Base-by-base conservation (phyloP, 2,329 filamentous ascomycete species). In the Boeremia exigua region DNA sequence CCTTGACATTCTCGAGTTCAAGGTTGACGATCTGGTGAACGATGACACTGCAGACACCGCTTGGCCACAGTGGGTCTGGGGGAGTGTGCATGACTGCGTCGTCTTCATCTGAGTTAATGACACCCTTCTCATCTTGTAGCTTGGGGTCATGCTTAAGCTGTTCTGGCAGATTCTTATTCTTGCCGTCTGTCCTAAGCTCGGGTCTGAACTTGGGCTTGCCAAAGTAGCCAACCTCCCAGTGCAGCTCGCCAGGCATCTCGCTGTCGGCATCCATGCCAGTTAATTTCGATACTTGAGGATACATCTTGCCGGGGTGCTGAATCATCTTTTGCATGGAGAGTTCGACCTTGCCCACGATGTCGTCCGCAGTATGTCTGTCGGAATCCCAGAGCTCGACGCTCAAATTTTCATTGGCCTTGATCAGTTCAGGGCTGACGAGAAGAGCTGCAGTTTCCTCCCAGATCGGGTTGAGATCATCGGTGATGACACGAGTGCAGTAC, bases 201-300 rank as follows among this genome's bases (percentile, higher is more conserved):
- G 88, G 86, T 49, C 94, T 85, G 78, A 97, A 92, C 63, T 92
- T 87, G 1, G 93, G 92, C 79, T 96, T 97, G 65, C 88, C 88
- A 67, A 97, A 98, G 78, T 90, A 98, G 6, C 94, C 95, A 42
- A 98, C 92, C 74, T 97, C 94, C 94, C 94, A 98, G 71, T 96
- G 88, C 34, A 99, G 83, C 70, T 96, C 88, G 27, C 95, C 94
- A 0, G 95, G 95, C 92, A 98, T 98, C 45, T 85, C 84, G 63
- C 86, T 94, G 11, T 89, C 92, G 19, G 91, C 88, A 66, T 95
- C 89, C 78, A 96, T 86, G 10, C 94, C 94, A 27, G 85, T 81
- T 1, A 98, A 84, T 65, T 88, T 92, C 0, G 92, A 96, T 7
- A 91, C 84, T 65, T 96, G 92, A 5, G 91, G 89, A 66, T 93